Percentiles rank a stretch among this genome's conserved stretches.
Conservation (phyloP, 208 protist species). For the Trypanosoma congolense region DNA sequence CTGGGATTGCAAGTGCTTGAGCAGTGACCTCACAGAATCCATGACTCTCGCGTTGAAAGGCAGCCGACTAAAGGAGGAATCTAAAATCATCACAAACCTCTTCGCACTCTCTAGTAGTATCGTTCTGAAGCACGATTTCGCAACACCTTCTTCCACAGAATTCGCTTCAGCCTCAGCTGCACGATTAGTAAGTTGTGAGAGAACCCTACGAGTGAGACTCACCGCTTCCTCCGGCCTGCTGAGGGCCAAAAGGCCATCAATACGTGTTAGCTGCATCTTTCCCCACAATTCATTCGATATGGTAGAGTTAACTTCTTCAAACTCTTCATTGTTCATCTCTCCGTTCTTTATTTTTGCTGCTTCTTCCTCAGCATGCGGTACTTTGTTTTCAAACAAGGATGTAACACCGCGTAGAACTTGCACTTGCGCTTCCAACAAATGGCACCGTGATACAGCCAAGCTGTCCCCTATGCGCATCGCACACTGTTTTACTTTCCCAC, state of each 20-base stretch:
- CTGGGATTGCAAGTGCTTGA: constrained; percentile 4
- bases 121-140: no score
- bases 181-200: no score
- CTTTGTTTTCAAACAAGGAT: neutral
- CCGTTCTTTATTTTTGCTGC: constrained; percentile 9
- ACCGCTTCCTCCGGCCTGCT: constrained; percentile 14
- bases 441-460: constrained; percentile 15
- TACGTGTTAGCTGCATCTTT: constrained; percentile 14
- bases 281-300: constrained; percentile 17
- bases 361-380: constrained; percentile 1
- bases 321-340: constrained; percentile 5
- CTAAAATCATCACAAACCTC: constrained; percentile 10
- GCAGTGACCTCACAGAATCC: constrained; percentile 8
- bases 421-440: constrained; percentile 23
- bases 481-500: constrained; percentile 24
- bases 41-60: constrained; percentile 5
- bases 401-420: constrained; percentile 23
- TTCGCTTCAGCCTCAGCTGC: no score
- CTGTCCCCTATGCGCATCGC: constrained; percentile 17
- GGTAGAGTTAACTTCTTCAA: neutral
- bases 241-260: constrained; percentile 21
- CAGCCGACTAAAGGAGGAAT: constrained; percentile 2
- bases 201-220: neutral
- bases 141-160: neutral
- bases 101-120: no score